Base-by-base conservation (phyloP, 148 eudicot genomes). In the Fagopyrum tataricum region DNA sequence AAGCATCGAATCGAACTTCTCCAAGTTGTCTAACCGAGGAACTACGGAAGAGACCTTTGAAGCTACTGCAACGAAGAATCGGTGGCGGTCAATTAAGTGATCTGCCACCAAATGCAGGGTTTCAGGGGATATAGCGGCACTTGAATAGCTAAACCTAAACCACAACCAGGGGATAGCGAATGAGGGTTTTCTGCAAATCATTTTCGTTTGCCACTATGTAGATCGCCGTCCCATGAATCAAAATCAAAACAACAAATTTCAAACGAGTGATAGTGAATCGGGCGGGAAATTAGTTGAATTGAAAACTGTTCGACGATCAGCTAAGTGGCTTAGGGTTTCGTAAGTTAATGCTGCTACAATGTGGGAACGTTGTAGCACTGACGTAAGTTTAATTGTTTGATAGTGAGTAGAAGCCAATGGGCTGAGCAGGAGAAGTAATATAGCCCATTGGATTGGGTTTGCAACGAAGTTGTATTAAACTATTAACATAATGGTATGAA, bases 21-120 rank as follows among this genome's bases (percentile, higher is more conserved):
- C 20, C 15, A 44, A 74, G 51, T n/a, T 69, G 24, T 77, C 72
- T 21, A 73, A 12, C 41, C n/a, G 40, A 20, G 23, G 39, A 7
- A 73, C 23, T 10, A 3, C 6, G n/a, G 59, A 61, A 11, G 75
- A 49, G 18, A 52, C 61, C 42, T 73, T 70, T 1, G 48, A 55
- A 71, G 74, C 75, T 15, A 62, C 42, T 64, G 75, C 76, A 17
- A 66, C 41, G 21, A 78, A 80, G 24, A 77, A 74, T 0, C 46
- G 48, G 14, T 80, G 77, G 2, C 48, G 44, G 5, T 44, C 43
- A 21, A 77, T 67, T 70, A 81, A 78, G 64, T 81, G 56, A 46
- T 80, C 71, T 4, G 77, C 47, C 14, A 76, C 9, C 4, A 46
- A 9, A 7, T 26, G 12, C 8, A 7, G 37, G 8, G 0, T 5